phyloP scores from a whole-genome alignment of 129 eudicot genomes.

The Pseudognaphalium luteoalbum region DNA sequence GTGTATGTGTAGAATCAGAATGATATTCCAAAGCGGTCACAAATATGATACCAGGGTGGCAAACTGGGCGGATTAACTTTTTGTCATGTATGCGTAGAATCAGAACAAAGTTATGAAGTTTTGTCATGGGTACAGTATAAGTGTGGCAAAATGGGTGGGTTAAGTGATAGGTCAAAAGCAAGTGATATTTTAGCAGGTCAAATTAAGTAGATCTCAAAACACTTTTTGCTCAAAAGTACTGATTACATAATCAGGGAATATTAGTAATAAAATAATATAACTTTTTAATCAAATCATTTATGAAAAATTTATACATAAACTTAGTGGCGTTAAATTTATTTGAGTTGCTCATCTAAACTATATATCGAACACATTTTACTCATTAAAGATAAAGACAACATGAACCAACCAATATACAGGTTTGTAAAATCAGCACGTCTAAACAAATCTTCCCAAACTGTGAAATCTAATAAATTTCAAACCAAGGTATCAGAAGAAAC shows the following conservation, averaged over 20 bases:
- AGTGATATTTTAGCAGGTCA: not conserved
- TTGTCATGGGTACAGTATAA: not conserved
- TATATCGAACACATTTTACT: not conserved
- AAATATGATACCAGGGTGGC: not conserved
- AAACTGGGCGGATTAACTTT: not conserved
- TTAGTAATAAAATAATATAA: no score
- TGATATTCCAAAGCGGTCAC: not conserved
- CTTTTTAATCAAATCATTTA: no score
- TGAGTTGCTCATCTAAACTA: not conserved
- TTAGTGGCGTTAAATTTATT: not conserved
- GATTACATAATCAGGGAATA: not conserved
- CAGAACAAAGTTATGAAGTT: not conserved
- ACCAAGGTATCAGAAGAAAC: not conserved
- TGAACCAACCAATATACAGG: not conserved
- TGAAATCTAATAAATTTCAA: not conserved
- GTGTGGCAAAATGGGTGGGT: not conserved
- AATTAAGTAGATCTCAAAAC: not conserved
- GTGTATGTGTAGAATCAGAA: conserved; percentile 5
- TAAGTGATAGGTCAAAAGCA: not conserved
- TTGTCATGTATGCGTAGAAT: not conserved
- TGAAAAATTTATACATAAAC: no score
- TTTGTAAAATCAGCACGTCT: not conserved
- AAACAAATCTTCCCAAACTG: not conserved
- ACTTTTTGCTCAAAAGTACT: not conserved
- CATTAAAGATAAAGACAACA: not conserved